Evolutionary conservation across 495 filamentous ascomycete species (phyloP), one percentile per base, ranked within the genome.

Genomic region (Cudoniella acicularis): DNA sequence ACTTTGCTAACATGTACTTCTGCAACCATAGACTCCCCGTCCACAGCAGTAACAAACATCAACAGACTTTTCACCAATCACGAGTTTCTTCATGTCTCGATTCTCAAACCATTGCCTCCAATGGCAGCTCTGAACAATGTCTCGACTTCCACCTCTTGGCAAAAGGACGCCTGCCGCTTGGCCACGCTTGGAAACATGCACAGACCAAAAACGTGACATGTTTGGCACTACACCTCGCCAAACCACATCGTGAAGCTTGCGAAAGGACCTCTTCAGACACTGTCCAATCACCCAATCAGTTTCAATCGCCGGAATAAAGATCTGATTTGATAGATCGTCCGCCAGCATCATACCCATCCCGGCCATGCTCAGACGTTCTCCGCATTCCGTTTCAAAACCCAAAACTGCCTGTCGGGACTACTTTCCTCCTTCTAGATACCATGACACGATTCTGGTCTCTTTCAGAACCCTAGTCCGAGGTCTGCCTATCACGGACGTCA

Each of bases 111-210:
- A 18, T 45, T 27, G n/a, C 30, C 13, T 13, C 4, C 30, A 13
- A 36, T 36, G 30, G 30, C 30, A 42, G 18, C 46, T 30, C 36
- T 41, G 25, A n/a, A n/a, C n/a, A n/a, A n/a, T 55, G 56, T 63
- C 61, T 46, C 56, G 51, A 54, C 45, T 52, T 58, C 25, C 13
- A 21, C 13, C 42, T 36, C 27, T 54, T 57, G 17, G 30, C 43
- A n/a, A 10, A 9, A 11, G 41, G 13, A 47, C 30, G 24, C 22
- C 47, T 46, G 27, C 58, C 45, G 50, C 61, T 56, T 58, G 50
- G 60, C 50, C 26, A 50, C 20, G 30, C 55, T 63, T 54, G 56
- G 55, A 59, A 57, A 46, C 56, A 48, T 30, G 56, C 61, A 63
- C 52, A 51, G 52, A 56, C 52, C 26, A 54, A 27, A 49, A 49